phyloP scores from a whole-genome alignment of 495 filamentous ascomycete genomes.

The Talaromyces wortmannii region DNA sequence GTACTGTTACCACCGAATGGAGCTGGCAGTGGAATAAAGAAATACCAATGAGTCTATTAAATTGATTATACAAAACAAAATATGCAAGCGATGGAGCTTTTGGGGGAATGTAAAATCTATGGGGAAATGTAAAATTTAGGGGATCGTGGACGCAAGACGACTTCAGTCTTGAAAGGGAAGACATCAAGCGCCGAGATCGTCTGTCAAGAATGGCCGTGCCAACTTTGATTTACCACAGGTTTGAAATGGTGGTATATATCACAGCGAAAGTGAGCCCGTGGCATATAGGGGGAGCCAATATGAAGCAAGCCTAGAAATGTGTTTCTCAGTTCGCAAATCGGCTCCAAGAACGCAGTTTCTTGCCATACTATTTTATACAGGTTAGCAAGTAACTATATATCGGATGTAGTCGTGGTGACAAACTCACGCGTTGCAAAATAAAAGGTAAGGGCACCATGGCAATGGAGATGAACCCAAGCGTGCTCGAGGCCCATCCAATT shows the following conservation, averaged over 20 bases:
- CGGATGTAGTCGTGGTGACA: background rate
- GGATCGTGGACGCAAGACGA: background rate
- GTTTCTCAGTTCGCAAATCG: slow-evolving; percentile 5
- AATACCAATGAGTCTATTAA: background rate
- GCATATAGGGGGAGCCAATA: background rate
- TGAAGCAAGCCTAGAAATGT: background rate
- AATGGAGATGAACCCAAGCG: slow-evolving; percentile 53
- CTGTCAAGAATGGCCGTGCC: background rate
- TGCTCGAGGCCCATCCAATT: slow-evolving; percentile 52
- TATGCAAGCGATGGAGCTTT: background rate
- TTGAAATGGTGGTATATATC: background rate
- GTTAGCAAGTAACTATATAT: slow-evolving; percentile 3
- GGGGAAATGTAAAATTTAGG: no score
- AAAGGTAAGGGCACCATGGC: slow-evolving; percentile 53
- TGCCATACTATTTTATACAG: slow-evolving; percentile 5
- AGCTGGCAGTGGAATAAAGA: background rate
- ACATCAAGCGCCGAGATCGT: background rate
- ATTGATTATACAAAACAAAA: background rate
- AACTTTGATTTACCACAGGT: background rate
- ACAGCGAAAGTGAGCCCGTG: background rate
- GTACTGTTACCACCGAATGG: background rate
- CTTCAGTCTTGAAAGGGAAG: background rate
- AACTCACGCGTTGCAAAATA: slow-evolving; percentile 16
- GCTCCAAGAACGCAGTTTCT: slow-evolving; percentile 7
- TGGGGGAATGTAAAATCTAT: background rate